Base-by-base conservation (phyloP, 2,329 filamentous ascomycete genomes). In the Hymenoscyphus albidus region DNA sequence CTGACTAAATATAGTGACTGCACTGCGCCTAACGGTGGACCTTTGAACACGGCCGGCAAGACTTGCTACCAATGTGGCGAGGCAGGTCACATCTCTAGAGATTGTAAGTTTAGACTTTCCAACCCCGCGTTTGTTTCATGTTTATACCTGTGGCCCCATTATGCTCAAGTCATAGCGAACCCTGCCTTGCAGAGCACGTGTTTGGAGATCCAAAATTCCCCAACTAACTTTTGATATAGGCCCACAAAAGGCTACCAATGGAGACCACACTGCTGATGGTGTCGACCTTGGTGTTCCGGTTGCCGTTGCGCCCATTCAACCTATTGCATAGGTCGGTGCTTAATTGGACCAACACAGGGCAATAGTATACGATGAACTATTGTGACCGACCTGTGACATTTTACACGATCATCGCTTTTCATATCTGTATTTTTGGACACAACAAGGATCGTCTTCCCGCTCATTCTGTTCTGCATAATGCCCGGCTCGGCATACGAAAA, bases 1-100 rank as follows among this genome's bases (percentile, higher is more conserved):
- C 51, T 58, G 13, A 54, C 48, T 9, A 27, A 54, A 22, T 38
- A 27, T 56, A 65, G 68, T 13, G 95, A 99, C 80, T 99, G 95
- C 84, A 97, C 93, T 58, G 92, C 94, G 67, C 94, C 95, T 69
- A 98, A 98, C 78, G 95, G 95, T 64, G 95, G 95, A 31, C 93
- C 94, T 58, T 84, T 98, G 71, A 97, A 95, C 85, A 96, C 92
- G 69, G 92, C 92, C 68, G 94, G 94, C 76, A 99, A 98, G 88
- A 97, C 93, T 70, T 99, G 95, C 87, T 99, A 99, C 83, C 90
- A 93, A 79, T 99, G 95, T 77, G 92, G 94, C 70, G 91, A 97
- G 82, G 88, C 93, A 65, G 95, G 95, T 62, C 94, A 98, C 80
- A 98, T 98, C 79, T 96, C 92, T 65, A 90, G 94, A 69, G 64